A percentile compares a stretch with the other conserved stretches of the same genome.
Evolutionary conservation across 1,139 yeast species (phyloP).

Genomic region (Lodderomyces orthopsilosis): DNA sequence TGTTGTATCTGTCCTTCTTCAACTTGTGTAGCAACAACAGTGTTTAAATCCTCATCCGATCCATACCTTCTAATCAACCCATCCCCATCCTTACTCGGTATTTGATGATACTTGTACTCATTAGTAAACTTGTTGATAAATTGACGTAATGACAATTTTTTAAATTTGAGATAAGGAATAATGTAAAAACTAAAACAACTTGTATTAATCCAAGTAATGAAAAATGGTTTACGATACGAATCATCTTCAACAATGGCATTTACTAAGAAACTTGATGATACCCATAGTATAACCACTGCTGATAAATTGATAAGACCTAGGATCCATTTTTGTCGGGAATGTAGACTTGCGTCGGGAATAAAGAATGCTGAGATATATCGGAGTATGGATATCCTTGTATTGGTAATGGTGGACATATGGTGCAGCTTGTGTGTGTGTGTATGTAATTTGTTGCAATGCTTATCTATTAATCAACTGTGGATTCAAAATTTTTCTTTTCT

Average conservation of each 20-base stretch:
- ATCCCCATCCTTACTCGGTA: conserved; percentile 13
- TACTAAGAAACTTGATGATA: conserved; percentile 75
- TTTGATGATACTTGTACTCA: conserved; percentile 19
- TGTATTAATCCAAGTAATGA: conserved; percentile 88
- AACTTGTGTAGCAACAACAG: neutral
- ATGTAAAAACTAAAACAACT: conserved; percentile 78
- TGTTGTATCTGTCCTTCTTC: neutral
- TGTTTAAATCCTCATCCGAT: conserved; percentile 15
- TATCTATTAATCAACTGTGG: neutral
- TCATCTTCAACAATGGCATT: conserved; percentile 68
- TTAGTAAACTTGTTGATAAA: conserved; percentile 22
- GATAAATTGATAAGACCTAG: conserved; percentile 70
- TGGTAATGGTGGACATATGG: conserved; percentile 5
- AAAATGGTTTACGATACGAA: conserved; percentile 83
- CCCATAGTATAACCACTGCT: conserved; percentile 85
- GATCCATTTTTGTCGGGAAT: conserved; percentile 55
- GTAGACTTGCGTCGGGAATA: conserved; percentile 16
- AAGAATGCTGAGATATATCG: conserved; percentile 16
- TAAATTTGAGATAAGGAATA: conserved; percentile 52
- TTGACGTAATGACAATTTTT: conserved; percentile 18
- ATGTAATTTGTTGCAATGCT: neutral
- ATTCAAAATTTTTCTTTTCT: conserved; percentile 3
- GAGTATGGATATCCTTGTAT: conserved; percentile 10
- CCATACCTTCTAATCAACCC: conserved; percentile 18
- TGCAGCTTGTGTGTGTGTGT: neutral